Evolutionary conservation across 768 basidiomycete genomes (phyloP).

Genomic region (Hericium alpestre): DNA sequence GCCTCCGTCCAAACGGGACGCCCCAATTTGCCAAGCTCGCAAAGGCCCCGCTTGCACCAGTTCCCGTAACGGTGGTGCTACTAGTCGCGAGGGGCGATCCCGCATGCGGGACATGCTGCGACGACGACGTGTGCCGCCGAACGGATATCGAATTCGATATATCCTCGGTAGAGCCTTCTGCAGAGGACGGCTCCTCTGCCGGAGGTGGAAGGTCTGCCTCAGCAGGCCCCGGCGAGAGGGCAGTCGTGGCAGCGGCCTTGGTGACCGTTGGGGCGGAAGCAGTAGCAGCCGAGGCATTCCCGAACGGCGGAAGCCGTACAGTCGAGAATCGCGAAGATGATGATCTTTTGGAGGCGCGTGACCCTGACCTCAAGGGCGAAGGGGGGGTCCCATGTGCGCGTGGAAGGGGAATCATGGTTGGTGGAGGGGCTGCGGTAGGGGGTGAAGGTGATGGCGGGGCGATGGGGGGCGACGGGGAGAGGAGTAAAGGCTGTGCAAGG

Average conservation of each 20-base stretch:
- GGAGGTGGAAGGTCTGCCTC: slow-evolving; percentile 7
- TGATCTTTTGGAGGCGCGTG: slow-evolving; percentile 61
- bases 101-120: slow-evolving; percentile 29
- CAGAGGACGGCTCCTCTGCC: slow-evolving; percentile 31
- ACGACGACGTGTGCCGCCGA: slow-evolving; percentile 50
- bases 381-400: slow-evolving; percentile 1
- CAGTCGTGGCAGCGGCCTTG: slow-evolving; percentile 41
- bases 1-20: slow-evolving; percentile 9
- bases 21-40: slow-evolving; percentile 22
- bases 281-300: slow-evolving; percentile 33
- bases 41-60: slow-evolving; percentile 16
- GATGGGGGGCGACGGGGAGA: background rate
- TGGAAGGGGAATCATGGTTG: background rate
- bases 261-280: slow-evolving; percentile 63
- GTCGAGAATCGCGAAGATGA: slow-evolving; percentile 60
- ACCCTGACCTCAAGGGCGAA: slow-evolving; percentile 55
- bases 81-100: slow-evolving; percentile 19
- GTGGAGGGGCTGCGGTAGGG: background rate
- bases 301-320: slow-evolving; percentile 50
- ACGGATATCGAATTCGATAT: slow-evolving; percentile 32
- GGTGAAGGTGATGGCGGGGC: background rate
- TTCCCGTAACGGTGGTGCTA: background rate
- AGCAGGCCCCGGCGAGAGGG: slow-evolving; percentile 31
- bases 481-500: background rate
- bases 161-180: slow-evolving; percentile 54